Percentiles rank a stretch among this genome's conserved stretches.
Conservation (phyloP, 2,329 filamentous ascomycete species). For the Botrytis byssoidea region DNA sequence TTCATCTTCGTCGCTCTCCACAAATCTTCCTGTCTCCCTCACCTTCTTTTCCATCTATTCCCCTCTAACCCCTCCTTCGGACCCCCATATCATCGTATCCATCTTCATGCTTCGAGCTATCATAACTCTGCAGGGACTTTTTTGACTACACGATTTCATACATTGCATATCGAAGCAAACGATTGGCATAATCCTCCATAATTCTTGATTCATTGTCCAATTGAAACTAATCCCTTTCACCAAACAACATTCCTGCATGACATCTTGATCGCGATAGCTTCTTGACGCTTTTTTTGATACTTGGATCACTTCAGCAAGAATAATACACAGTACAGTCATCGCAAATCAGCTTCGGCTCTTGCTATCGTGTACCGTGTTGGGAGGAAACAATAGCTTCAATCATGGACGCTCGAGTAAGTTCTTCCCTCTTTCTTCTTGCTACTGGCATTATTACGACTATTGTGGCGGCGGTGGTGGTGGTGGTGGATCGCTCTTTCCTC, state of each 20-base stretch:
- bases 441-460: background rate
- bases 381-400: conserved; percentile 15
- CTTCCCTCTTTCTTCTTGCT: conserved; percentile 7
- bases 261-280: conserved; percentile 33
- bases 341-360: conserved; percentile 6
- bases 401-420: conserved; percentile 46
- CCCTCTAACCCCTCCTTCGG: background rate
- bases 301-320: background rate
- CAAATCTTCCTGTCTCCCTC: conserved; percentile 15
- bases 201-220: background rate
- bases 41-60: conserved; percentile 10
- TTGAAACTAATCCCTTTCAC: background rate
- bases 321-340: background rate
- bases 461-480: background rate
- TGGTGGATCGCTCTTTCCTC: conserved; percentile 15
- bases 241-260: conserved; percentile 11
- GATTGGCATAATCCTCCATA: conserved; percentile 10
- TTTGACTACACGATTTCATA: conserved; percentile 13
- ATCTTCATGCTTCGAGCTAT: conserved; percentile 17
- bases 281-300: conserved; percentile 6
- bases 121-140: conserved; percentile 8
- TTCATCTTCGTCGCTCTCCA: conserved; percentile 21
- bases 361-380: background rate
- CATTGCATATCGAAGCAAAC: conserved; percentile 15
- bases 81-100: conserved; percentile 22